These are phyloP conservation scores for Talaromyces stipitatus DNA, from an alignment of 495 filamentous ascomycete genomes.

Conservation along the genomic window DNA sequence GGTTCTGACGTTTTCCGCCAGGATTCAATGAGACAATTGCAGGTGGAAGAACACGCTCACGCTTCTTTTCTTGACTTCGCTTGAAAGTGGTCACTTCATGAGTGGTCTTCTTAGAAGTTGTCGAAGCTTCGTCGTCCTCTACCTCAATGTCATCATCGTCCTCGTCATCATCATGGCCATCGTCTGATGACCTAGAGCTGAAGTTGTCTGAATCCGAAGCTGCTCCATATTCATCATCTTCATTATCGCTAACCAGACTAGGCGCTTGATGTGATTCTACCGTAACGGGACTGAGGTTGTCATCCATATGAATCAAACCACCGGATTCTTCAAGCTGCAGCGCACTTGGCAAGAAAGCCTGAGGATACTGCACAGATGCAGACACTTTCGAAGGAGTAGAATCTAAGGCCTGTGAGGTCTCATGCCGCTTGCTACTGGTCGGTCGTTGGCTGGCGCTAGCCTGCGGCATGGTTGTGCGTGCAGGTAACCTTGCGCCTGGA, in stretches of 20 bases:
- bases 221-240: conserved; percentile 57
- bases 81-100: conserved; percentile 30
- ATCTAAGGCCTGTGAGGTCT: conserved; percentile 21
- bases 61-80: conserved; percentile 34
- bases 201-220: conserved; percentile 38
- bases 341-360: conserved; percentile 13
- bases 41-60: conserved; percentile 32
- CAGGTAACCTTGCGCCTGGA: conserved; percentile 39
- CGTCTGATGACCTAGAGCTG: conserved; percentile 31
- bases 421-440: conserved; percentile 47
- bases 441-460: conserved; percentile 42
- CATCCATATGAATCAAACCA: conserved; percentile 40
- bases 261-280: conserved; percentile 72
- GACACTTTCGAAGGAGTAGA: conserved; percentile 26
- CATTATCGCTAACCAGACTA: conserved; percentile 81
- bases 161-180: conserved; percentile 34
- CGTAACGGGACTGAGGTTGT: conserved; percentile 72
- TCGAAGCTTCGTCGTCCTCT: conserved; percentile 41
- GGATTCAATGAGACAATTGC: conserved; percentile 37
- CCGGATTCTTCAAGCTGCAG: conserved; percentile 29
- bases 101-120: conserved; percentile 27
- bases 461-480: conserved; percentile 49
- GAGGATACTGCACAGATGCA: conserved; percentile 20
- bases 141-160: conserved; percentile 45
- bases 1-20: conserved; percentile 30